These are phyloP conservation scores for Chenopodium album DNA, from an alignment of 148 eudicot genomes.

Conservation along the genomic window DNA sequence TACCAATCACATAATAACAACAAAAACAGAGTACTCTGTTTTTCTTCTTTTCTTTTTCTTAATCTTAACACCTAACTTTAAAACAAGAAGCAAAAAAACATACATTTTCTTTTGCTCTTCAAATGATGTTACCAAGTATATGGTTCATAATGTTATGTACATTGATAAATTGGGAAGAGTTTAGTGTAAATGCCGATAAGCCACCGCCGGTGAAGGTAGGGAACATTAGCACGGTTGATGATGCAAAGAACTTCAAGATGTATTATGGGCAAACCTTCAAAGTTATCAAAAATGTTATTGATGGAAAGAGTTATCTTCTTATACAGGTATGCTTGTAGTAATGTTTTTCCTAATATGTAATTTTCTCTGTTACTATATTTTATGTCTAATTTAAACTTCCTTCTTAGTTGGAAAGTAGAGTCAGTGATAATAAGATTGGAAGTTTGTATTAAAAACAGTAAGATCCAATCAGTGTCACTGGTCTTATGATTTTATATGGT, in stretches of 20 bases:
- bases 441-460: too few species aligned
- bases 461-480: too few species aligned
- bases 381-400: too few species aligned
- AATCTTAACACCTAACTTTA: background rate
- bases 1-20: background rate
- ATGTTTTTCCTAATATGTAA: background rate
- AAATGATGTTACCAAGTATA: background rate
- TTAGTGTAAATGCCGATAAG: constrained; percentile 1
- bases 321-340: constrained; percentile 42
- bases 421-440: too few species aligned
- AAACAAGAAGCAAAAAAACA: background rate
- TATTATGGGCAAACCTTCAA: constrained; percentile 92
- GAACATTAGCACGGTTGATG: constrained; percentile 63
- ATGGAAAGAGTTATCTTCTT: constrained; percentile 75
- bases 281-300: constrained; percentile 78
- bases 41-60: background rate
- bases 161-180: background rate
- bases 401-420: too few species aligned
- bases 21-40: constrained; percentile 25
- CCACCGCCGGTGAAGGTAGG: constrained; percentile 26
- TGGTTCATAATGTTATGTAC: constrained; percentile 11
- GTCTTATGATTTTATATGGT: too few species aligned
- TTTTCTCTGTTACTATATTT: too few species aligned
- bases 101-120: background rate
- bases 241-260: constrained; percentile 65